phyloP scores from a whole-genome alignment of 2,329 filamentous ascomycete genomes.

The Xylariaceae sp. region DNA sequence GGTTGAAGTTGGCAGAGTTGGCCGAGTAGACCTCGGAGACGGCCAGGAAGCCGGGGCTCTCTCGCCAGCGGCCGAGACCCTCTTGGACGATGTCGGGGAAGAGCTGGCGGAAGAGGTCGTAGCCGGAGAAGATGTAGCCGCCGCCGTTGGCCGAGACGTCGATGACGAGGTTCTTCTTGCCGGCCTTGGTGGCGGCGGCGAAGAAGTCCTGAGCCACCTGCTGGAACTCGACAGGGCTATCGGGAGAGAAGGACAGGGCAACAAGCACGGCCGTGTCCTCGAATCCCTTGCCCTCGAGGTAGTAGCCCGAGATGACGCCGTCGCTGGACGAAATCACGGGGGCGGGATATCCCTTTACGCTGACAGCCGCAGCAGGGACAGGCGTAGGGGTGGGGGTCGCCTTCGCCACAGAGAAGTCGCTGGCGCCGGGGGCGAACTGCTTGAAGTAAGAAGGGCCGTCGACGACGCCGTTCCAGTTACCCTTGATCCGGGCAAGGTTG shows the following conservation, averaged over 20 bases:
- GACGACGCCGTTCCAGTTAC: constrained; percentile 29
- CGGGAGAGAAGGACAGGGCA: constrained; percentile 28
- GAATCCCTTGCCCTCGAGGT: constrained; percentile 27
- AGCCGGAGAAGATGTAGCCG: constrained; percentile 48
- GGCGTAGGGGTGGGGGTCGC: constrained; percentile 12
- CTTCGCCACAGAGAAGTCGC: constrained; percentile 3
- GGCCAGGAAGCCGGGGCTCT: constrained; percentile 35
- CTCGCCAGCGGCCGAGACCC: constrained; percentile 37
- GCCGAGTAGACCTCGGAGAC: constrained; percentile 26
- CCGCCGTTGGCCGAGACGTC: constrained; percentile 52
- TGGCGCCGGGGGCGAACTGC: constrained; percentile 25
- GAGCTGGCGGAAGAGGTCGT: constrained; percentile 50
- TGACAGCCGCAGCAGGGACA: constrained; percentile 4
- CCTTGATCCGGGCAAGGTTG: constrained; percentile 33
- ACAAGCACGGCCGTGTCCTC: constrained; percentile 30
- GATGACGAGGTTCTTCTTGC: constrained; percentile 51
- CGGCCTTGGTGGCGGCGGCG: constrained; percentile 34
- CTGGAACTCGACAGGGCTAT: constrained; percentile 29
- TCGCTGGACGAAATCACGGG: constrained; percentile 29
- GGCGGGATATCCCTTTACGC: constrained; percentile 25
- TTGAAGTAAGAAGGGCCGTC: constrained; percentile 29
- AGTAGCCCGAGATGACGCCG: constrained; percentile 30
- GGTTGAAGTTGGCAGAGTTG: constrained; percentile 25
- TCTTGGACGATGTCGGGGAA: constrained; percentile 43
- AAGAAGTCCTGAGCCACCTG: constrained; percentile 30